Base-by-base conservation (phyloP, 2,329 filamentous ascomycete genomes). In the Botrytis paeoniae region DNA sequence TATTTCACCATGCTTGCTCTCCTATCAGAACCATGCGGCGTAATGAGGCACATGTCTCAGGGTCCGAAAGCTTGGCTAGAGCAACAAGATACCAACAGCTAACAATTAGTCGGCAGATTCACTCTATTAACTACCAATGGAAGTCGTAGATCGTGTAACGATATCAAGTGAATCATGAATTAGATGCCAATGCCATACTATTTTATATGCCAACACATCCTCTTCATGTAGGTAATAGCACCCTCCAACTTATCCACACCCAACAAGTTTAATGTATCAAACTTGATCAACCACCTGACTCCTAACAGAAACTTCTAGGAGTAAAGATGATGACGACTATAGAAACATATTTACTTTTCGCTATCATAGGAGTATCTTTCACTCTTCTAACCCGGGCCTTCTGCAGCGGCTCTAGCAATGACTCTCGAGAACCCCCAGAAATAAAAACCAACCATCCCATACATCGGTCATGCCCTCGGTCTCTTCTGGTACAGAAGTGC, bases 401-500 rank as follows among this genome's bases (percentile, higher is more conserved):
- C 16, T 22, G 57, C 25, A 12, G 41, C 54, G 45, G 54, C 10
- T 18, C 14, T 14, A 61, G 51, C 22, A 20, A 32, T 29, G 25
- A 70, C 48, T n/a, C 69, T 29, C 43, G 16, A 25, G 69, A 70
- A 10, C 59, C 57, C 9, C 69, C 32, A 48, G 9, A 62, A 25
- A 32, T 70, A 9, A 9, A 18, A 18, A 51, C 22, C 59, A 41
- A 48, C 12, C 32, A 70, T 70, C 35, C 69, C 69, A 51, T 70
- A 70, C 20, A 18, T 70, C 32, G 59, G 69, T 5, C 69, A 70
- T 41, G 69, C 69, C 32, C 39, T 62, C 20, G 32, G 43, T 22
- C 59, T 70, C 14, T 70, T 62, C 20, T 70, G 32, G 69, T 54
- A 63, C 57, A 54, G 69, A 41, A 63, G 69, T 54, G 41, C 57